phyloP scores from a whole-genome alignment of 2,329 filamentous ascomycete genomes.

The Furcasterigmium sp. region DNA sequence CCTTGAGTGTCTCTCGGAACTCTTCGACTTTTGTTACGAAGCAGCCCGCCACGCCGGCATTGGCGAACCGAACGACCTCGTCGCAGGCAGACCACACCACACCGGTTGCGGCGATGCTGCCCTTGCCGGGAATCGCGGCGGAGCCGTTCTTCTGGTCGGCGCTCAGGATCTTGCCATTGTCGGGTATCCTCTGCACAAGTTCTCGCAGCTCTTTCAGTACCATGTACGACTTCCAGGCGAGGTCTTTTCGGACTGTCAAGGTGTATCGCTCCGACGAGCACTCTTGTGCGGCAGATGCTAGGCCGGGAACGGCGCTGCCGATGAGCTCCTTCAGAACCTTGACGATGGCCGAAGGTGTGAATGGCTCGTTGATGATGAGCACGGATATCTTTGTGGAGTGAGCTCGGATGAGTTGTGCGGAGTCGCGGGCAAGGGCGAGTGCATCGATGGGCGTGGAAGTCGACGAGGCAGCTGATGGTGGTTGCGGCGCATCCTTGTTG shows the following conservation, averaged over 20 bases:
- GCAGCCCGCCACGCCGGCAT: slow-evolving; percentile 63
- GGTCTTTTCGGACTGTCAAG: slow-evolving; percentile 55
- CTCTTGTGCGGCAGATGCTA: slow-evolving; percentile 65
- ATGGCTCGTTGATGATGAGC: slow-evolving; percentile 79
- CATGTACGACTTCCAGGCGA: slow-evolving; percentile 52
- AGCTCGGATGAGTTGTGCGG: slow-evolving; percentile 68
- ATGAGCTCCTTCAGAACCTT: slow-evolving; percentile 70
- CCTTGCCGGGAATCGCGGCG: slow-evolving; percentile 31
- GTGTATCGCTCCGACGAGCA: slow-evolving; percentile 61
- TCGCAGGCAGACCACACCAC: slow-evolving; percentile 84
- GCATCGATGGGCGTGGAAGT: slow-evolving; percentile 39
- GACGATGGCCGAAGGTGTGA: slow-evolving; percentile 70
- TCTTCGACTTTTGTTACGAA: slow-evolving; percentile 68
- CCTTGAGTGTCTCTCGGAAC: slow-evolving; percentile 69
- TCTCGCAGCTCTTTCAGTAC: slow-evolving; percentile 58
- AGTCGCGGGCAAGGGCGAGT: slow-evolving; percentile 65
- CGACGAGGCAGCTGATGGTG: slow-evolving; percentile 10
- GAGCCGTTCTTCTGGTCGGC: slow-evolving; percentile 40
- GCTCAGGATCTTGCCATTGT: slow-evolving; percentile 48
- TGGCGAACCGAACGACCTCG: slow-evolving; percentile 57
- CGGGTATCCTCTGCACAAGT: slow-evolving; percentile 55
- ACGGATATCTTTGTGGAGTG: slow-evolving; percentile 86
- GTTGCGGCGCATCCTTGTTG: slow-evolving; percentile 13
- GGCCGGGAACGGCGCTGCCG: slow-evolving; percentile 65
- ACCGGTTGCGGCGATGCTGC: slow-evolving; percentile 62